Percentiles rank a stretch among this genome's conserved stretches.
Conservation (phyloP, 2,329 filamentous ascomycete species). For the Venturia pyrina region DNA sequence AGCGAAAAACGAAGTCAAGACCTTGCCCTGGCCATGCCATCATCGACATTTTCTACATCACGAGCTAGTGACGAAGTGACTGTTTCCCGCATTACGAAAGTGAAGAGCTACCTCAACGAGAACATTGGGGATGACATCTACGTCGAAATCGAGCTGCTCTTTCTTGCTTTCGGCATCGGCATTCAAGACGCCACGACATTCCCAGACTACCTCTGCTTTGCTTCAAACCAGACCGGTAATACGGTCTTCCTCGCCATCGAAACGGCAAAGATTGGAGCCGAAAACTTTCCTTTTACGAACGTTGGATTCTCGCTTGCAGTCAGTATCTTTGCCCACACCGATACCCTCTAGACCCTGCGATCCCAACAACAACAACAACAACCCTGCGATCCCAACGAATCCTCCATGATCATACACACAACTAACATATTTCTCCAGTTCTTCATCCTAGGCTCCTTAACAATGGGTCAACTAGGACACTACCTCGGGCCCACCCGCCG, state of each 20-base stretch:
- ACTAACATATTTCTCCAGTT: slow-evolving; percentile 18
- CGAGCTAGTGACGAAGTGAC: too few species aligned
- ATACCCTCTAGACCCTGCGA: not conserved
- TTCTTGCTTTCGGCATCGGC: slow-evolving; percentile 30
- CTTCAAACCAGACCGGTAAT: slow-evolving; percentile 57
- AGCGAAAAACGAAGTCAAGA: not conserved
- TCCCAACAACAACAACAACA: not conserved
- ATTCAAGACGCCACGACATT: slow-evolving; percentile 49
- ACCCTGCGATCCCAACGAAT: not conserved
- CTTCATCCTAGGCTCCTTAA: slow-evolving; percentile 45
- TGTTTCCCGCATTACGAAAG: not conserved
- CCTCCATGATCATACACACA: not conserved
- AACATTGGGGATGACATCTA: slow-evolving; percentile 2
- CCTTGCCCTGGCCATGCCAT: not conserved
- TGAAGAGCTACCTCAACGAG: not conserved
- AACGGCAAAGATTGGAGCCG: slow-evolving; percentile 36
- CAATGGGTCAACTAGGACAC: slow-evolving; percentile 49
- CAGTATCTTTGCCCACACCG: not conserved
- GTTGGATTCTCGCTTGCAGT: slow-evolving; percentile 43
- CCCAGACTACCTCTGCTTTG: slow-evolving; percentile 52
- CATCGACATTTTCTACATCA: not conserved
- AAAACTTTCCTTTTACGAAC: slow-evolving; percentile 43
- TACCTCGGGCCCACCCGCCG: slow-evolving; percentile 40
- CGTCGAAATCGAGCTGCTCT: slow-evolving; percentile 26
- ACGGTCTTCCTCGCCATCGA: slow-evolving; percentile 50